Evolutionary conservation across 192 early-diverging fungal species (phyloP), one percentile per base, ranked within the genome.

Genomic region (Umbelopsis isabellina): DNA sequence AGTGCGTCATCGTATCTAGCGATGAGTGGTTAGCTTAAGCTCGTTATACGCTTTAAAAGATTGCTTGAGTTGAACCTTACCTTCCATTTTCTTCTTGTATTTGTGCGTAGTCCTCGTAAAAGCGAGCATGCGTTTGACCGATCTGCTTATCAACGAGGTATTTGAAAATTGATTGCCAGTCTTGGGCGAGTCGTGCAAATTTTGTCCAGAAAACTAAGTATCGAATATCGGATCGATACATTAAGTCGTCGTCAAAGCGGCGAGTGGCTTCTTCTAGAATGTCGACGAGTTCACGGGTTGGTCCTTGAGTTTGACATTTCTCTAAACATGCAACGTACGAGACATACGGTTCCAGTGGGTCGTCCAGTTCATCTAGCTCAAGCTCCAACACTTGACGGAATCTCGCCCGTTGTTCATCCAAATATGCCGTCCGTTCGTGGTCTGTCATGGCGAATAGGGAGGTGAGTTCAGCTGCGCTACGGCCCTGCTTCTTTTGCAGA

Each of bases 101-200:
- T 12, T 72, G 75, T 0, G 89, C 91, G 68, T 94, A 93, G 66
- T 94, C 92, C 65, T 91, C 88, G 68, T 96, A 97, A 47, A 83
- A 88, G n/a, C 86, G 49, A 1, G 92, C 82, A 25, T 88, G 73
- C 44, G 82, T 77, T 16, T 76, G 67, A 0, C 93, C 95, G 65
- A 97, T 94, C 15, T 80, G 76, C 65, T 94, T 93, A 21, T 80
- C 67, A 30, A 83, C 51, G 65, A 97, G 82, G 67, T 89, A 95
- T 70, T 86, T 86, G 75, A 94, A 96, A 27, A 95, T 80, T 0
- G 93, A 91, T 9, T 85, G 80, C 25, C 89, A 85, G 35, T 86
- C 80, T 1, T 85, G 87, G 6, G 88, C 85, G 44, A 83, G 83
- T 70, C 46, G 87, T 16, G 79, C 80, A 83, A 70, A 85, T 27